A percentile compares a stretch with the other conserved stretches of the same genome.
Conservation (phyloP, 768 basidiomycete genomes). For the Russula olivacea region DNA sequence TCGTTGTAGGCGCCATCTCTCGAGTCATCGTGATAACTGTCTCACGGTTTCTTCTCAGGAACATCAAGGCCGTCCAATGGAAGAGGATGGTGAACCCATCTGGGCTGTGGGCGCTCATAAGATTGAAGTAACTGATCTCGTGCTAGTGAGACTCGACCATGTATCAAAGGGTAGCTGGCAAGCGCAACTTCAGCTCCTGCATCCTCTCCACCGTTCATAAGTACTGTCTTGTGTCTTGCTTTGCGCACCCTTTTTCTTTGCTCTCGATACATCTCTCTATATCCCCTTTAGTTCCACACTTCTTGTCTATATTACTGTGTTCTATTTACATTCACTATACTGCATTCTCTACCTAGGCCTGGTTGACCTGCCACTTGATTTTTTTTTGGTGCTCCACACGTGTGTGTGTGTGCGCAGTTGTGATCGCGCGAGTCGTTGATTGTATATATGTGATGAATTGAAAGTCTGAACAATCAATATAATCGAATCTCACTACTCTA, state of each 20-base stretch:
- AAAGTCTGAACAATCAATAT: neutral
- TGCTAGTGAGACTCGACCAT: conserved; percentile 75
- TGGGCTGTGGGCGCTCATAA: conserved; percentile 57
- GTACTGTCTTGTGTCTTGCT: neutral
- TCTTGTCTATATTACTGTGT: neutral
- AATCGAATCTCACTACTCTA: neutral
- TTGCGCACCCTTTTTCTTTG: neutral
- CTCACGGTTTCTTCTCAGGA: conserved; percentile 35
- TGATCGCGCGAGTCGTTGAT: neutral
- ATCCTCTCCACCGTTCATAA: conserved; percentile 10
- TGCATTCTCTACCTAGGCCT: neutral
- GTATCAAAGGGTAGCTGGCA: conserved; percentile 83
- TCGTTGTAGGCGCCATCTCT: conserved; percentile 39
- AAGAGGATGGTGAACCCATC: conserved; percentile 53
- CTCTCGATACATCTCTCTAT: neutral
- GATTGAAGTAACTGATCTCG: conserved; percentile 60
- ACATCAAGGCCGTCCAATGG: conserved; percentile 45
- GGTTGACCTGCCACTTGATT: neutral
- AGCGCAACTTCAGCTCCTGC: conserved; percentile 56
- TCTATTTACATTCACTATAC: neutral
- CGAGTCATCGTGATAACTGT: neutral
- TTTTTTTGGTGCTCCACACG: conserved; percentile 3
- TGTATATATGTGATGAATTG: neutral
- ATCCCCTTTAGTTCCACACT: neutral
- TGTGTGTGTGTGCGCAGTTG: neutral